Percentiles rank a stretch among this genome's conserved stretches.
Evolutionary conservation across 352 stramenopile species (phyloP).

Genomic region (Phytophthora colocasiae): DNA sequence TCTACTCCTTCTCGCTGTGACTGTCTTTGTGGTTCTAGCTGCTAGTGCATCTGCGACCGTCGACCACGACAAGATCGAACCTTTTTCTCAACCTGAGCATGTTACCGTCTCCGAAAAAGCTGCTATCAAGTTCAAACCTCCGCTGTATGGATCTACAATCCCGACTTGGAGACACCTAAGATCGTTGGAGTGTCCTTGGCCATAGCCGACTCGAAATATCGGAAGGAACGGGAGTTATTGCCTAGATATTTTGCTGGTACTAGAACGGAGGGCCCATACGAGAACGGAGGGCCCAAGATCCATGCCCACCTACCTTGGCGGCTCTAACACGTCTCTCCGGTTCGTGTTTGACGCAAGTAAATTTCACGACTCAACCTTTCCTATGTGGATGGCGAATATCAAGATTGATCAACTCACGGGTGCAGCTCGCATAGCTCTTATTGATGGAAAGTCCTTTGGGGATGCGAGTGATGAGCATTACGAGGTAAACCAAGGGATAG

Average conservation of each 20-base stretch:
- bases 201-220: slow-evolving; percentile 1
- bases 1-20: not conserved
- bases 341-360: not conserved
- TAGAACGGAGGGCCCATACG: not conserved
- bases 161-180: not conserved
- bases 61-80: slow-evolving; percentile 1
- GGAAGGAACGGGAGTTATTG: no score
- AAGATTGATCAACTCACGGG: slow-evolving; percentile 7
- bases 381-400: not conserved
- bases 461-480: not conserved
- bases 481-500: not conserved
- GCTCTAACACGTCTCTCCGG: not conserved
- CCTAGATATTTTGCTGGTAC: not conserved
- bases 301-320: not conserved
- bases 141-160: no score
- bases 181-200: slow-evolving; percentile 9
- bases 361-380: not conserved
- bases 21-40: no score
- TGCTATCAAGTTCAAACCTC: slow-evolving; percentile 2
- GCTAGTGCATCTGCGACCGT: not conserved
- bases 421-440: not conserved
- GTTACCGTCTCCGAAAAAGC: not conserved
- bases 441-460: not conserved
- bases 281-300: no score
- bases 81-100: not conserved